These are phyloP conservation scores for Myrmaecium sp. DNA, from an alignment of 2,329 filamentous ascomycete species.

Conservation along the genomic window DNA sequence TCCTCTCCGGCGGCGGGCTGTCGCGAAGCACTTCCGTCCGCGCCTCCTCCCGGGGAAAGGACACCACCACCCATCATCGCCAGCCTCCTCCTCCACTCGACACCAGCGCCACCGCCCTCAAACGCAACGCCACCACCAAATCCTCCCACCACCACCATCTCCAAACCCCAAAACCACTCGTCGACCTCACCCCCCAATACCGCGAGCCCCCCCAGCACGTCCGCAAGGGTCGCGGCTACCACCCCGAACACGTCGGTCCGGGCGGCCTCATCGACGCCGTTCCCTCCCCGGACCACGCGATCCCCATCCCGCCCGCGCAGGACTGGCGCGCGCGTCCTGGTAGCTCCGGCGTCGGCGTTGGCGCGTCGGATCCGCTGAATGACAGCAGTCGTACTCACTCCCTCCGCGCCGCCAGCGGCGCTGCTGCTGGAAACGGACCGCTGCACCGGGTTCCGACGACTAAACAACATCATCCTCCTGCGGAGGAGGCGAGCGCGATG, in stretches of 20 bases:
- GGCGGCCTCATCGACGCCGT: constrained; percentile 29
- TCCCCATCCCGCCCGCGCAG: constrained; percentile 23
- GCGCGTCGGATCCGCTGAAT: constrained; percentile 14
- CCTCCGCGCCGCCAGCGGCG: constrained; percentile 1
- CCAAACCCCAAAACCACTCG: constrained; percentile 43
- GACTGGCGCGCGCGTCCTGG: constrained; percentile 27
- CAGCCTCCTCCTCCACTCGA: too few species aligned
- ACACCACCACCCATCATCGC: constrained; percentile 3
- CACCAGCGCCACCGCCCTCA: constrained; percentile 19
- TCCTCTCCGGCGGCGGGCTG: constrained; percentile 8
- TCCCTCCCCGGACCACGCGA: constrained; percentile 25
- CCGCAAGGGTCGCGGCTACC: constrained; percentile 34
- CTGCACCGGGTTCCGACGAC: too few species aligned
- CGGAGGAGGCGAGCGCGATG: constrained; percentile 17
- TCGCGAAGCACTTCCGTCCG: constrained; percentile 16
- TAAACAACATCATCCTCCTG: constrained; percentile 5
- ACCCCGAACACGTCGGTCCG: constrained; percentile 15
- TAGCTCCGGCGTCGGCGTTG: constrained; percentile 11
- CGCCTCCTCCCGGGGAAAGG: constrained; percentile 14
- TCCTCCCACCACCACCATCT: constrained; percentile 12
- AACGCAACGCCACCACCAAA: constrained; percentile 29
- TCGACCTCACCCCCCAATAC: constrained; percentile 51
- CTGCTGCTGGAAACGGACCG: too few species aligned
- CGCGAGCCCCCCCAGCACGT: constrained; percentile 44
- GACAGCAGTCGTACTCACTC: constrained; percentile 18